Evolutionary conservation across 768 basidiomycete genomes (phyloP).

Genomic region (Mycena maculata): DNA sequence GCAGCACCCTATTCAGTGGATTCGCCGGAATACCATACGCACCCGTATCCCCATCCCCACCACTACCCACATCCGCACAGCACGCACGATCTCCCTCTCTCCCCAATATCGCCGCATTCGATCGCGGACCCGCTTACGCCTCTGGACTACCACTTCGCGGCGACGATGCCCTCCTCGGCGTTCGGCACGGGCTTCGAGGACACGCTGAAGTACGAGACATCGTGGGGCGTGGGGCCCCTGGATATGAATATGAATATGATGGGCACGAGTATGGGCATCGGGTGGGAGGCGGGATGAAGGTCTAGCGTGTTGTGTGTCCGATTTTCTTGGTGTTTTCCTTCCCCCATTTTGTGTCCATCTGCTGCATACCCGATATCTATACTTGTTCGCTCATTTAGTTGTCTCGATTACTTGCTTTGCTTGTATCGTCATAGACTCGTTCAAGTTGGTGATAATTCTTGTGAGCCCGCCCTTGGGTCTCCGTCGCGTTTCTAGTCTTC

Average conservation of each 20-base stretch:
- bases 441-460: no score
- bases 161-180: slow-evolving; percentile 23
- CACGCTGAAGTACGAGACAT: slow-evolving; percentile 17
- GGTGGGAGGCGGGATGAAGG: slow-evolving; percentile 32
- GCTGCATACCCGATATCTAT: no score
- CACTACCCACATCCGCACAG: background rate
- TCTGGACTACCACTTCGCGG: slow-evolving; percentile 29
- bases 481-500: no score
- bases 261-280: slow-evolving; percentile 23
- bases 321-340: background rate
- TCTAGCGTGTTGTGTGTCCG: background rate
- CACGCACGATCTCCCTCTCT: slow-evolving; percentile 2
- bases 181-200: slow-evolving; percentile 25
- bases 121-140: slow-evolving; percentile 31
- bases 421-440: no score
- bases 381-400: no score
- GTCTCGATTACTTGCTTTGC: no score
- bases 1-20: slow-evolving; percentile 13
- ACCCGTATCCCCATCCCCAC: slow-evolving; percentile 7
- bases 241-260: slow-evolving; percentile 28
- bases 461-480: no score
- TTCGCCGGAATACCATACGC: slow-evolving; percentile 18
- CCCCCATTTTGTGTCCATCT: background rate
- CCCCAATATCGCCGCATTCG: slow-evolving; percentile 27
- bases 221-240: slow-evolving; percentile 16